Evolutionary conservation across 768 basidiomycete genomes (phyloP).

Genomic region (Termitomyces heimii): DNA sequence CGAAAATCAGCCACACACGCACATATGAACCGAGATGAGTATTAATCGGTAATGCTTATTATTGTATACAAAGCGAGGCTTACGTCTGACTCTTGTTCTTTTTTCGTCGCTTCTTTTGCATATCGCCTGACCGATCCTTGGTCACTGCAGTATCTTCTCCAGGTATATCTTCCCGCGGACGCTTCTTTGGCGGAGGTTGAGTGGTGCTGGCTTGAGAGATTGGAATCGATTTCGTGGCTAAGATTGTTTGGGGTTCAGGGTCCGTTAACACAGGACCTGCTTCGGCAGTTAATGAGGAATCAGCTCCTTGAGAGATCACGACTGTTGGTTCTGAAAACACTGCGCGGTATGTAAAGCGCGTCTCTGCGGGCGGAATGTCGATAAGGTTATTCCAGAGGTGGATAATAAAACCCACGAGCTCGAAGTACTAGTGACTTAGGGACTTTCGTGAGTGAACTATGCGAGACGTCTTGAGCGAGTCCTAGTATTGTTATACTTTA

Average conservation of each 20-base stretch:
- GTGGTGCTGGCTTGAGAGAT: background rate
- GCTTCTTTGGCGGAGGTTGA: conserved; percentile 14
- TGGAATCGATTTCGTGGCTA: background rate
- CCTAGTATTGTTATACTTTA: conserved; percentile 61
- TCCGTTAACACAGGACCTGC: background rate
- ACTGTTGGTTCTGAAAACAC: conserved; percentile 71
- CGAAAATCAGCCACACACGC: no score
- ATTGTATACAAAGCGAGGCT: background rate
- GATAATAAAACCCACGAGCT: conserved; percentile 50
- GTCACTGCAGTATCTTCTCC: background rate
- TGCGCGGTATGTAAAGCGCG: conserved; percentile 75
- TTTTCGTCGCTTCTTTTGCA: conserved; percentile 25
- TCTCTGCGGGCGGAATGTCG: conserved; percentile 40
- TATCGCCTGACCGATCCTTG: conserved; percentile 7
- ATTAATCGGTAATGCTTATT: no score
- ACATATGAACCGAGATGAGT: no score
- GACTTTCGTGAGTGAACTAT: conserved; percentile 50
- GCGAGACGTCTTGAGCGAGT: conserved; percentile 61
- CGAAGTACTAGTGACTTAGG: conserved; percentile 67
- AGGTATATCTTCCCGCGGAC: conserved; percentile 16
- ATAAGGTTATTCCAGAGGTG: background rate
- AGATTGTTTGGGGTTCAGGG: background rate
- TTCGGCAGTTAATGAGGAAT: background rate
- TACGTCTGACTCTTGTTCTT: conserved; percentile 13
- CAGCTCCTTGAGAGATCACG: conserved; percentile 38